Conservation (phyloP, 345 rosid genomes). For the Raphanus raphanistrum region DNA sequence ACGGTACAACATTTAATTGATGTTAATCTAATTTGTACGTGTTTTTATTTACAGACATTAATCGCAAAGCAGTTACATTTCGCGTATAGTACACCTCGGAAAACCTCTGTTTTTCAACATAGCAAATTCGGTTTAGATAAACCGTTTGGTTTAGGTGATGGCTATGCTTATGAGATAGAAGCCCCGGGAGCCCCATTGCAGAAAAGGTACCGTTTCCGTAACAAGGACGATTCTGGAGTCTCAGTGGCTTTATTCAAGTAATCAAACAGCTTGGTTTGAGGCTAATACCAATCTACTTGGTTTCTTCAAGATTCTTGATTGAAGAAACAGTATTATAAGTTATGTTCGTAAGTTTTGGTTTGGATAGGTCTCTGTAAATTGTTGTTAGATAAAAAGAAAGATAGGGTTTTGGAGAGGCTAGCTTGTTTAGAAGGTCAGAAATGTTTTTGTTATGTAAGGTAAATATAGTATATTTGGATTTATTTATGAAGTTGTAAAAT, state of each 20-base stretch:
- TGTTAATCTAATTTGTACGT: background rate
- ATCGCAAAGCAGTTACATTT: constrained; percentile 68
- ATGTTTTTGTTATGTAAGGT: background rate
- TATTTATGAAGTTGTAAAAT: too few species aligned
- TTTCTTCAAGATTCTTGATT: constrained; percentile 33
- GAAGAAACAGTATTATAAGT: background rate
- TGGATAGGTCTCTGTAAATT: background rate
- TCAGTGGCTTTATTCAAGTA: constrained; percentile 57
- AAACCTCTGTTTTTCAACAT: constrained; percentile 44
- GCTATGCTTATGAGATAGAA: constrained; percentile 45
- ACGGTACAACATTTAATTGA: background rate
- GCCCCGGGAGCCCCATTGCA: constrained; percentile 70
- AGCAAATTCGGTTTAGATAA: constrained; percentile 32
- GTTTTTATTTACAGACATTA: constrained; percentile 45
- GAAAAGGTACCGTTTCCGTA: constrained; percentile 29
- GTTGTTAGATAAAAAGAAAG: background rate
- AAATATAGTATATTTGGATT: background rate
- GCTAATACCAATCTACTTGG: background rate
- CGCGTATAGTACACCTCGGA: constrained; percentile 66
- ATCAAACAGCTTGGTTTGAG: constrained; percentile 26
- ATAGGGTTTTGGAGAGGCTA: background rate
- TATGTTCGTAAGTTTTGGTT: background rate
- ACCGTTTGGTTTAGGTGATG: constrained; percentile 18
- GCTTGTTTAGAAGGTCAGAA: background rate
- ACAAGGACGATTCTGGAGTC: constrained; percentile 47